phyloP scores from a whole-genome alignment of 1,139 yeast genomes.

The Kazachstania sp. region DNA sequence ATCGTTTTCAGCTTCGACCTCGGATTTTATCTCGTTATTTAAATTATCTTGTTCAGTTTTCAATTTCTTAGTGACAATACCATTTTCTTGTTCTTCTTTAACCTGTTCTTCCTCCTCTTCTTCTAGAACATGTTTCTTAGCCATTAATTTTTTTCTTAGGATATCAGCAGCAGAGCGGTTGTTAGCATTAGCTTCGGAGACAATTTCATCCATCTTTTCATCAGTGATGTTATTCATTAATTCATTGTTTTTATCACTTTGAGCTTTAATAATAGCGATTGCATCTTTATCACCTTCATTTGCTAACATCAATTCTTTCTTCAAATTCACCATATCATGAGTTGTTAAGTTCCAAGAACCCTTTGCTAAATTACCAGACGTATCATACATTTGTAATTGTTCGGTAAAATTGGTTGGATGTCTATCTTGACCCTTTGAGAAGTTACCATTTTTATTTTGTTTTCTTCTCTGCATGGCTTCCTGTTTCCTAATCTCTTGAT shows the following conservation, averaged over 20 bases:
- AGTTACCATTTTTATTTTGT: conserved; percentile 36
- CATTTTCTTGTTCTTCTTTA: conserved; percentile 14
- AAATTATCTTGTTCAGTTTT: conserved; percentile 11
- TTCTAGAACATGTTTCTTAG: conserved; percentile 22
- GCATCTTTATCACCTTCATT: conserved; percentile 67
- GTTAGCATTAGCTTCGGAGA: conserved; percentile 31
- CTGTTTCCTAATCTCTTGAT: conserved; percentile 56
- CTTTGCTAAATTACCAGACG: conserved; percentile 49
- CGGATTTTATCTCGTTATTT: conserved; percentile 22
- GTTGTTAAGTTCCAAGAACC: conserved; percentile 66
- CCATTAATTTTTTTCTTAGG: conserved; percentile 33
- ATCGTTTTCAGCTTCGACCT: conserved; percentile 21
- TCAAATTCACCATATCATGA: conserved; percentile 61
- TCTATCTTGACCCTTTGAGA: conserved; percentile 59
- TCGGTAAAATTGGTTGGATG: conserved; percentile 67
- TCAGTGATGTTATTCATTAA: conserved; percentile 21
- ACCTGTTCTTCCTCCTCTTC: conserved; percentile 10
- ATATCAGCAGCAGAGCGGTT: conserved; percentile 38
- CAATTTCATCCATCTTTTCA: conserved; percentile 28
- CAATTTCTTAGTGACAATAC: conserved; percentile 7
- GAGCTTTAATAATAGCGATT: conserved; percentile 51
- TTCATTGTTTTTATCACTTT: conserved; percentile 25
- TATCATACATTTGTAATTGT: conserved; percentile 70
- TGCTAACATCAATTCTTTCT: conserved; percentile 63
- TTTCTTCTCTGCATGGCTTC: conserved; percentile 52